Evolutionary conservation across 1,284 basidiomycete genomes (phyloP).

Genomic region (Agaricales sp.): DNA sequence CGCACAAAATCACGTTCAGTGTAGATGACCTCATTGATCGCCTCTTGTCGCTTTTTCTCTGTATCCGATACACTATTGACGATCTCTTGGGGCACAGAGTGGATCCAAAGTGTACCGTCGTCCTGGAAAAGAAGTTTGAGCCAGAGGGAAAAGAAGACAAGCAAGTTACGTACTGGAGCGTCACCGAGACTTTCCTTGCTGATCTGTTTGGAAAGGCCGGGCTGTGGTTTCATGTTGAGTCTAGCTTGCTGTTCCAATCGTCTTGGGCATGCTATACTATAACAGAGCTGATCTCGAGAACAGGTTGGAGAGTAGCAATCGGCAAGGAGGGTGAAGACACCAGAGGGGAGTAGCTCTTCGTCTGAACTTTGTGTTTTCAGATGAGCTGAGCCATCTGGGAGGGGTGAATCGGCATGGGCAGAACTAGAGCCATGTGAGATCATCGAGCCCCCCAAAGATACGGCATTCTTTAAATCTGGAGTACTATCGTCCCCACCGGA

Average conservation of each 20-base stretch:
- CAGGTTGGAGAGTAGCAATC: conserved; percentile 99
- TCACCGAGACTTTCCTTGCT: conserved; percentile 81
- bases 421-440: conserved; percentile 1
- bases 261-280: conserved; percentile 94
- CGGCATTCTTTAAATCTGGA: conserved; percentile 9
- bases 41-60: conserved; percentile 96
- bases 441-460: neutral
- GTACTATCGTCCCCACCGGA: neutral
- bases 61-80: conserved; percentile 85
- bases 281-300: conserved; percentile 86
- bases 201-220: conserved; percentile 75
- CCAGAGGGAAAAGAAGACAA: neutral
- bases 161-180: conserved; percentile 45
- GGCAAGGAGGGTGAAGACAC: conserved; percentile 94
- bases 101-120: conserved; percentile 93
- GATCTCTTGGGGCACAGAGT: conserved; percentile 91
- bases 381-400: conserved; percentile 21
- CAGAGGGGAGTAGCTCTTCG: conserved; percentile 77
- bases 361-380: conserved; percentile 25
- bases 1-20: conserved; percentile 97
- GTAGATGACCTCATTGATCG: conserved; percentile 98
- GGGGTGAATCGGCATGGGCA: conserved; percentile 23
- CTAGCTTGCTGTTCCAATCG: conserved; percentile 90
- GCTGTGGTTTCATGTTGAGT: conserved; percentile 87
- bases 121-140: conserved; percentile 36